These are phyloP conservation scores for Medicago lupulina DNA, from an alignment of 306 rosid genomes.

Conservation along the genomic window DNA sequence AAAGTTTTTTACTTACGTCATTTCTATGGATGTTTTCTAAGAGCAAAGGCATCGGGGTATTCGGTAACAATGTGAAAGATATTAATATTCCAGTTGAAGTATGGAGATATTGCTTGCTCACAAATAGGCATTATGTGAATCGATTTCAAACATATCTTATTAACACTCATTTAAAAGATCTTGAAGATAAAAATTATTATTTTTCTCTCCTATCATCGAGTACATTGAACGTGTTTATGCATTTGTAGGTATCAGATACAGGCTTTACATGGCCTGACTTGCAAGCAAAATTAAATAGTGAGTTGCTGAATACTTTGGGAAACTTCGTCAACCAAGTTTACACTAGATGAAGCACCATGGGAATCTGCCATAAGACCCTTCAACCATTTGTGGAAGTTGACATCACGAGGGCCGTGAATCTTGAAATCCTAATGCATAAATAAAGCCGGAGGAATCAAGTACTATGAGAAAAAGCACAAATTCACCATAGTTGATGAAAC, in stretches of 20 bases:
- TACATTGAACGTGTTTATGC: slow-evolving; percentile 26
- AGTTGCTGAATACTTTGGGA: slow-evolving; percentile 89
- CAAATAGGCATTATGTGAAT: slow-evolving; percentile 89
- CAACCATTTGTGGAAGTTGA: slow-evolving; percentile 86
- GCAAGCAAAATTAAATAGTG: slow-evolving; percentile 89
- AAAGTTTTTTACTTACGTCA: background rate
- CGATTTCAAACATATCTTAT: background rate
- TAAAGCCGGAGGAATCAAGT: slow-evolving; percentile 3
- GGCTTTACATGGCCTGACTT: slow-evolving; percentile 85
- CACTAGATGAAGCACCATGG: slow-evolving; percentile 90
- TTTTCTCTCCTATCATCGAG: slow-evolving; percentile 26
- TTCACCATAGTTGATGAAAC: slow-evolving; percentile 10
- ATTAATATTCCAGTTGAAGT: slow-evolving; percentile 83
- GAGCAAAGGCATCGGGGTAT: slow-evolving; percentile 90
- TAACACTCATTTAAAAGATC: background rate
- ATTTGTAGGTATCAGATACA: slow-evolving; percentile 79
- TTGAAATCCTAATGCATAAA: slow-evolving; percentile 60
- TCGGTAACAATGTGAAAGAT: slow-evolving; percentile 74
- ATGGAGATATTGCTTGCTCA: slow-evolving; percentile 94
- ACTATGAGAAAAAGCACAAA: background rate
- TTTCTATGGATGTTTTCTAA: too few relatives aligned
- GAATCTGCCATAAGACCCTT: slow-evolving; percentile 86
- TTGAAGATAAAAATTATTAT: slow-evolving; percentile 7
- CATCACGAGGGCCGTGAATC: slow-evolving; percentile 91
- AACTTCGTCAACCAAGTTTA: slow-evolving; percentile 82